Percentiles rank a stretch among this genome's conserved stretches.
phyloP scores from a whole-genome alignment of 2,329 filamentous ascomycete genomes.

The Penicillium digitatum region DNA sequence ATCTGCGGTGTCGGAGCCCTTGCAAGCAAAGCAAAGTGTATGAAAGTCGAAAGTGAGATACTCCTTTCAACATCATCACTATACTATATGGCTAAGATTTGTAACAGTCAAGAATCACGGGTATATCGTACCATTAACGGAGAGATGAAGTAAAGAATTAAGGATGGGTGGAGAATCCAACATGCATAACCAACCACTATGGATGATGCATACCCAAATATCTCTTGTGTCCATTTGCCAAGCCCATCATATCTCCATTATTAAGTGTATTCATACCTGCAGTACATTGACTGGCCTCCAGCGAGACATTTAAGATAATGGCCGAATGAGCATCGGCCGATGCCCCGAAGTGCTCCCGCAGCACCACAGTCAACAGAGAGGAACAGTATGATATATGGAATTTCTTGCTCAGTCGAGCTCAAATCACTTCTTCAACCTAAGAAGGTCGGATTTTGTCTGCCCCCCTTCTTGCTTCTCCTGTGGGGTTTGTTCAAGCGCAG shows the following conservation, averaged over 20 bases:
- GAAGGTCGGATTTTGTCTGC: conserved; percentile 47
- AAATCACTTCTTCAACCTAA: conserved; percentile 47
- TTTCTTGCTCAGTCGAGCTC: conserved; percentile 37
- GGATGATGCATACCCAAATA: background rate
- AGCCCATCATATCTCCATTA: conserved; percentile 43
- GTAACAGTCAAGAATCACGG: background rate
- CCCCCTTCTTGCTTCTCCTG: conserved; percentile 42
- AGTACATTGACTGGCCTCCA: conserved; percentile 34
- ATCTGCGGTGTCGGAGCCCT: conserved; percentile 41
- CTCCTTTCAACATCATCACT: background rate
- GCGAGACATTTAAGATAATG: conserved; percentile 43
- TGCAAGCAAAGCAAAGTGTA: background rate
- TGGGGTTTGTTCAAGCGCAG: conserved; percentile 29
- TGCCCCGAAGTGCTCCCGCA: conserved; percentile 39
- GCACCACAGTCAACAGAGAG: conserved; percentile 44
- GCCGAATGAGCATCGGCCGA: conserved; percentile 28
- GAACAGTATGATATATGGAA: conserved; percentile 42
- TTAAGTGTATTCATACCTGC: conserved; percentile 46
- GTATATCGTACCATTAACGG: background rate
- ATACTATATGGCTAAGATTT: background rate
- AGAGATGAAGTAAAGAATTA: background rate
- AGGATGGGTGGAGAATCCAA: background rate
- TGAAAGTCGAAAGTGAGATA: background rate
- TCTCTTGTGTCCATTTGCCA: background rate
- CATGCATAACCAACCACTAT: background rate